Conservation (phyloP, 495 filamentous ascomycete genomes). For the Trichoderma asperelloides region DNA sequence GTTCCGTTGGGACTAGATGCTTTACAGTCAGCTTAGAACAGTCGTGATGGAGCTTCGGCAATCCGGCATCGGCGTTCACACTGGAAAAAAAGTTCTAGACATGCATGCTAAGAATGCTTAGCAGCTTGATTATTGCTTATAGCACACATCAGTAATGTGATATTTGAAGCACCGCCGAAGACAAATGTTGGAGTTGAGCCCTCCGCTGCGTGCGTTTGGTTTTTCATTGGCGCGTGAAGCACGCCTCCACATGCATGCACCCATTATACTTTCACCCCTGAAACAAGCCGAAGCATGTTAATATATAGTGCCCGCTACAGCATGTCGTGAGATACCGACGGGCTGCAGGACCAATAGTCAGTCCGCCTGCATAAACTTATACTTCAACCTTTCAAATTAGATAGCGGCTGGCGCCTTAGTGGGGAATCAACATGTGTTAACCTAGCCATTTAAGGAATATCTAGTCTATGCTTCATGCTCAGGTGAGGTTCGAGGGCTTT, state of each 20-base stretch:
- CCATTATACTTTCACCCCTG: not conserved
- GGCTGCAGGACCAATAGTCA: not conserved
- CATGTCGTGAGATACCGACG: not conserved
- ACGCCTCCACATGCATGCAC: not conserved
- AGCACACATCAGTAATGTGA: not conserved
- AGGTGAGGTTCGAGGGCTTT: not conserved
- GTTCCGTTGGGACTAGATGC: too few species aligned
- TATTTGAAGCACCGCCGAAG: not conserved
- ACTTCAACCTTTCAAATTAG: not conserved
- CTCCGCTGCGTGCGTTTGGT: not conserved
- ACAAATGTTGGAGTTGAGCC: not conserved
- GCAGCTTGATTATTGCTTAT: not conserved
- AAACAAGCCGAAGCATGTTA: not conserved
- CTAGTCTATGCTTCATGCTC: not conserved
- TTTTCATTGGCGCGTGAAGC: not conserved
- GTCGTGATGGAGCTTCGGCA: not conserved
- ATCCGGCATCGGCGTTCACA: not conserved
- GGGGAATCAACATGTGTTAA: not conserved
- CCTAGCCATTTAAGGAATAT: not conserved
- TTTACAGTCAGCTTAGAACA: not conserved
- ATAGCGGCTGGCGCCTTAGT: not conserved
- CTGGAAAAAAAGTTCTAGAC: not conserved
- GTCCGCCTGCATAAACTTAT: not conserved
- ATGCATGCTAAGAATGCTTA: too few species aligned
- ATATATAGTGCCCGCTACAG: not conserved